These are phyloP conservation scores for Trichophyton simii DNA, from an alignment of 2,329 filamentous ascomycete species.

Conservation along the genomic window DNA sequence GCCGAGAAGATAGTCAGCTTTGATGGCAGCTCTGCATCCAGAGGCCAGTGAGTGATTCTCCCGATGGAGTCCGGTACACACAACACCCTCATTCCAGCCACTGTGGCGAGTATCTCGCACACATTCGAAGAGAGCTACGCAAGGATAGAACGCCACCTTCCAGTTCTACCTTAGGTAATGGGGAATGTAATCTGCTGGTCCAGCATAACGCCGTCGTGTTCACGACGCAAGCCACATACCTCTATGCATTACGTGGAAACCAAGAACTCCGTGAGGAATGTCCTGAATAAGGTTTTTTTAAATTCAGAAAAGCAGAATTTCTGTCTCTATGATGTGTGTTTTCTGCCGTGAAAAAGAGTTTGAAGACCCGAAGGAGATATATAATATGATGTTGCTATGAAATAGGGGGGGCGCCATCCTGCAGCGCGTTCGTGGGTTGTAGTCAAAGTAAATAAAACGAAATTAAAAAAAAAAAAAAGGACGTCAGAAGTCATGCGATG, in stretches of 20 bases:
- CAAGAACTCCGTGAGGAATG: background rate
- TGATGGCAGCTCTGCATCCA: background rate
- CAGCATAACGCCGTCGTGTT: background rate
- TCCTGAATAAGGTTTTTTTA: background rate
- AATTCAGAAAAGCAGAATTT: background rate
- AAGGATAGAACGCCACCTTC: background rate
- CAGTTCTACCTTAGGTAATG: background rate
- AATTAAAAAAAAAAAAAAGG: background rate
- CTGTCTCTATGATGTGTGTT: background rate
- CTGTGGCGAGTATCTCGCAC: slow-evolving; percentile 2
- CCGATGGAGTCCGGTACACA: background rate
- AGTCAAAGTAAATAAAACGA: background rate
- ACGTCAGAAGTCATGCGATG: background rate
- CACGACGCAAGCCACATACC: background rate
- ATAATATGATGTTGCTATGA: background rate
- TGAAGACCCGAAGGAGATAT: background rate
- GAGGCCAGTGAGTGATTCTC: background rate
- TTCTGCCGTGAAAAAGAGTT: background rate
- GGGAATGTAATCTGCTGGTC: no score
- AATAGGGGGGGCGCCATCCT: background rate
- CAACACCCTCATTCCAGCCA: background rate
- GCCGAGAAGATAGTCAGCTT: background rate
- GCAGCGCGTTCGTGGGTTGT: background rate
- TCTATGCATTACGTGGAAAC: background rate
- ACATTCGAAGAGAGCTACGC: background rate